Conservation (phyloP, 352 stramenopile species). For the Globisporangium canariense region DNA sequence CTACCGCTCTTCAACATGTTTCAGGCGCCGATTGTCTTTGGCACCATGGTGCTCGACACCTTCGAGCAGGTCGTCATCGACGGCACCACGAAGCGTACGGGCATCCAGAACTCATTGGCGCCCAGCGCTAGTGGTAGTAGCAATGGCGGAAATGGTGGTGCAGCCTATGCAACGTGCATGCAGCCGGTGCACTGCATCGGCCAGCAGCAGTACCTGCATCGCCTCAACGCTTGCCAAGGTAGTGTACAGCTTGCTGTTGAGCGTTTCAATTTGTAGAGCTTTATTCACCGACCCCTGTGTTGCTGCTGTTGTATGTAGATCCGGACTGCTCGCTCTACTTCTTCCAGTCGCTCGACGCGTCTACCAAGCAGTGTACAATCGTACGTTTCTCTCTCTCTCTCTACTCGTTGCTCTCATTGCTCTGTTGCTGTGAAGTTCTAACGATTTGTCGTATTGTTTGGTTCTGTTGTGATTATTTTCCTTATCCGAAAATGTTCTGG, state of each 20-base stretch:
- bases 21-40: conserved; percentile 57
- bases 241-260: not conserved
- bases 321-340: conserved; percentile 61
- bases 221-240: conserved; percentile 57
- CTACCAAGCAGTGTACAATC: conserved; percentile 46
- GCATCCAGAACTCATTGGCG: conserved; percentile 11
- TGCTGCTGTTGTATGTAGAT: conserved; percentile 24
- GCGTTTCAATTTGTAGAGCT: not conserved
- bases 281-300: too few species aligned
- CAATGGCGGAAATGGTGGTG: not conserved
- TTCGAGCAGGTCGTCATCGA: conserved; percentile 47
- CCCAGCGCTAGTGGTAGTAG: not conserved
- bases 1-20: conserved; percentile 73
- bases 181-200: conserved; percentile 27
- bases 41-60: conserved; percentile 45
- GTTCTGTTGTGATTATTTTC: not conserved
- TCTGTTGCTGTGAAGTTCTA: not conserved
- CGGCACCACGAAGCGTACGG: conserved; percentile 34
- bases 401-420: not conserved
- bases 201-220: conserved; percentile 33
- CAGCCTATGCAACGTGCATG: conserved; percentile 18
- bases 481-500: not conserved
- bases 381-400: conserved; percentile 29
- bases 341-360: conserved; percentile 49
- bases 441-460: not conserved